Evolutionary conservation across 306 rosid genomes (phyloP).

Genomic region (Cicer chorassanicum): DNA sequence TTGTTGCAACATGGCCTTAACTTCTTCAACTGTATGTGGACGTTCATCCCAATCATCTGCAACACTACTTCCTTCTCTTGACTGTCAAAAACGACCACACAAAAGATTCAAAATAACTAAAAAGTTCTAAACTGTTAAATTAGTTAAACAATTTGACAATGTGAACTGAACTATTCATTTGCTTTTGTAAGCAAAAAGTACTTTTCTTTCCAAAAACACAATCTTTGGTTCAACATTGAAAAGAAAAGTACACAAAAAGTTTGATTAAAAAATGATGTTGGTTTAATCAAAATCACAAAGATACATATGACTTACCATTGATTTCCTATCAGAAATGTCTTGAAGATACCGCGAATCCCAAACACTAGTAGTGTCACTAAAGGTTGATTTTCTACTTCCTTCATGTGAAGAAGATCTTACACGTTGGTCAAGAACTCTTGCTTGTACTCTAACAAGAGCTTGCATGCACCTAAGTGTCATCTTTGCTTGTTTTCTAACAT

Average conservation of each 20-base stretch:
- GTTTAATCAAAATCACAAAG: constrained; percentile 1
- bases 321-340: constrained; percentile 80
- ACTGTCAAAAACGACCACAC: constrained; percentile 47
- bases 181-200: constrained; percentile 42
- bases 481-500: constrained; percentile 95
- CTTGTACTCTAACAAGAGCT: constrained; percentile 88
- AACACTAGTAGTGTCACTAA: constrained; percentile 74
- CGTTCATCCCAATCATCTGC: constrained; percentile 95
- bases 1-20: constrained; percentile 88
- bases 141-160: neutral
- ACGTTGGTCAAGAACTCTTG: constrained; percentile 84
- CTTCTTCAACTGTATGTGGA: constrained; percentile 87
- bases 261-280: constrained; percentile 11
- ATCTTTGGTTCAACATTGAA: constrained; percentile 13
- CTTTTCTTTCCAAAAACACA: constrained; percentile 21
- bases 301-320: constrained; percentile 58
- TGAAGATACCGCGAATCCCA: constrained; percentile 79
- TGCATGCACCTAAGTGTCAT: constrained; percentile 94
- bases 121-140: constrained; percentile 36
- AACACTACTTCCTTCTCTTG: constrained; percentile 86
- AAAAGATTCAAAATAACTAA: constrained; percentile 7
- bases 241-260: constrained; percentile 16
- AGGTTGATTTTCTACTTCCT: constrained; percentile 81
- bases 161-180: constrained; percentile 9
- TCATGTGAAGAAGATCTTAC: constrained; percentile 76